phyloP scores from a whole-genome alignment of 2,329 filamentous ascomycete species.

The Epichloe typhina region DNA sequence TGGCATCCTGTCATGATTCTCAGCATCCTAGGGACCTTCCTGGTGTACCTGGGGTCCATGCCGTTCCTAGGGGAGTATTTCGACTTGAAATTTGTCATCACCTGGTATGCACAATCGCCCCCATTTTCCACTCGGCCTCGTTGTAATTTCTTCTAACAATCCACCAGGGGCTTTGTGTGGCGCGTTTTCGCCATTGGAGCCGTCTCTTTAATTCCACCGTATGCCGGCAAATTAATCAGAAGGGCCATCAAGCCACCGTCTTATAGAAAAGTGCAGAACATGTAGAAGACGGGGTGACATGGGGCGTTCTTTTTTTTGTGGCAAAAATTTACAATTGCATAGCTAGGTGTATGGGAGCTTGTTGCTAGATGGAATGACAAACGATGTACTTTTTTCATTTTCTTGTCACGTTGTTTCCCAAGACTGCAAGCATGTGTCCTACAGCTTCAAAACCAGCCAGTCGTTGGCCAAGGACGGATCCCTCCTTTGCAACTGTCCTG shows the following conservation, averaged over 20 bases:
- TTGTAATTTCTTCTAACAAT: slow-evolving; percentile 9
- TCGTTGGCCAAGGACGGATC: slow-evolving; percentile 21
- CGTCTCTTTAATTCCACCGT: slow-evolving; percentile 74
- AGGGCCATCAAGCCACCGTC: slow-evolving; percentile 81
- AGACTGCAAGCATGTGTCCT: slow-evolving; percentile 2
- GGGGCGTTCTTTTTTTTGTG: slow-evolving; percentile 3
- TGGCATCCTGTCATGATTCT: slow-evolving; percentile 93
- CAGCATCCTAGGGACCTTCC: slow-evolving; percentile 67
- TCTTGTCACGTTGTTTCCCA: not conserved
- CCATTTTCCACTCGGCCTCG: not conserved
- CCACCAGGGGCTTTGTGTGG: slow-evolving; percentile 68
- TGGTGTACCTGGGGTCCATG: slow-evolving; percentile 67
- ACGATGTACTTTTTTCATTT: not conserved
- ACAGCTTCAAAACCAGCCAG: slow-evolving; percentile 43
- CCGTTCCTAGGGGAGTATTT: slow-evolving; percentile 85
- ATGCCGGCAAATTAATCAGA: slow-evolving; percentile 72
- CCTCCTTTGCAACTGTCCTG: slow-evolving; percentile 44
- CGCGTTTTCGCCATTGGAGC: slow-evolving; percentile 67
- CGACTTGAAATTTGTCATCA: slow-evolving; percentile 67
- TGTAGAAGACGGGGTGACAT: slow-evolving; percentile 24
- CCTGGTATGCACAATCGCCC: slow-evolving; percentile 33
- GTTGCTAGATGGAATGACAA: not conserved
- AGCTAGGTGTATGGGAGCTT: not conserved
- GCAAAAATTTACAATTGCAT: not conserved
- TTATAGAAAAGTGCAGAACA: slow-evolving; percentile 81